Evolutionary conservation across 73 alveolate species (phyloP), one percentile per base, ranked within the genome.

Genomic region (Uronychia binucleata): DNA sequence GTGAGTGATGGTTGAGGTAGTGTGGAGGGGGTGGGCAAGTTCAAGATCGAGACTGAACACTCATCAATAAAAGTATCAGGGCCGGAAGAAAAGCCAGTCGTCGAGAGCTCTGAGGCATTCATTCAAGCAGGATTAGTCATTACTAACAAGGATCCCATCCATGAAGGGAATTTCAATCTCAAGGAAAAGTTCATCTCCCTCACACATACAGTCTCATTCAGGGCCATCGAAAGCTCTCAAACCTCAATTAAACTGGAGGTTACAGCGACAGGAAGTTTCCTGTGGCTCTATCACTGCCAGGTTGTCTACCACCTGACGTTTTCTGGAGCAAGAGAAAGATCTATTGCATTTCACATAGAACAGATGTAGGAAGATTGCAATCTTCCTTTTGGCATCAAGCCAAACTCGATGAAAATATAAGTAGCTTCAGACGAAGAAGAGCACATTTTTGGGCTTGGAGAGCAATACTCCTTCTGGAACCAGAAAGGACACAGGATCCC

Each of bases 401-500:
- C n/a, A n/a, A n/a, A n/a, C n/a, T n/a, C n/a, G n/a, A n/a, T n/a
- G n/a, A n/a, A n/a, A n/a, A n/a, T n/a, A n/a, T n/a, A 76, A 33
- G 26, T 33, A 0, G 28, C 29, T 28, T 83, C 90, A 33, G n/a
- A 79, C n/a, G 27, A 75, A 1, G 59, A 82, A 30, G 94, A 87
- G 59, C 83, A 81, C 78, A 83, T 87, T 14, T 81, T 67, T 76
- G 94, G 94, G 1, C 31, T 76, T 82, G 94, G 94, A 28, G 80
- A 59, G 19, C 34, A 87, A 77, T 87, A 59, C 77, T 77, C 90
- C 26, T 74, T 31, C 1, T 87, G 89, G 87, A 77, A 87, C 78
- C 1, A 83, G 81, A 87, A 82, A 34, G 90, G 91, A 28, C 81
- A 67, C 25, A 28, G 33, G 35, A 86, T 87, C 59, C 94, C 94